Evolutionary conservation across 352 stramenopile species (phyloP), one percentile per base, ranked within the genome.

Genomic region (Pilasporangium apinafurcum): DNA sequence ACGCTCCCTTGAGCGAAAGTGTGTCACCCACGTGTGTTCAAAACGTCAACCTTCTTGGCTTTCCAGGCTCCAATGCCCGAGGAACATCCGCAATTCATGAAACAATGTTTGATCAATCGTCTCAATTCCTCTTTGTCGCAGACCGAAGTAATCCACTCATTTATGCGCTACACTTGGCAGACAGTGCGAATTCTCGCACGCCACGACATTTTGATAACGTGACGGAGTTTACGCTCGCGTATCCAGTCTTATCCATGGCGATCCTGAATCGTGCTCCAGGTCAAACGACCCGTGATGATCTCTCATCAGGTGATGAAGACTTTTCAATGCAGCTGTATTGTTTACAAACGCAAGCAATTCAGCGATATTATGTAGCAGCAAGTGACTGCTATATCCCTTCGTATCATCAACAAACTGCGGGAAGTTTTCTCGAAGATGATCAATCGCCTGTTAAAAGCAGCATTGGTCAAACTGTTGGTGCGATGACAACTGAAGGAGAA

Each of bases 241-340:
- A 86, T 44, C 81, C 81, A 9, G 68, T 92, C 17, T 53, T 92
- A 13, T 90, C 77, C 9, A 86, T 84, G 56, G 63, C 67, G 8
- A 62, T 92, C 34, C 43, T 89, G 30, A 84, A 87, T 51, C 52
- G 63, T 34, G 48, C 42, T 32, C 61, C 64, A 12, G 57, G 52
- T 33, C 68, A 81, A 22, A 24, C 72, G 36, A 32, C 59, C 35
- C 50, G 63, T 44, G 39, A 63, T 25, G 44, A 58, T 38, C 6
- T 42, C 4, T 29, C 56, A 21, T 18, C 47, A 22, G 56, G 49
- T 13, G 55, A 36, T 22, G 49, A 43, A 48, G 54, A 51, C 16
- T 78, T 86, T 18, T 72, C 65, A 8, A 92, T 92, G 77, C 77
- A 90, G 52, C 56, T 90, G 6, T 92, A 86, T 35, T 86, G 73